Conservation (phyloP, 1,139 yeast genomes). For the Magnusiomyces tetraspermus region DNA sequence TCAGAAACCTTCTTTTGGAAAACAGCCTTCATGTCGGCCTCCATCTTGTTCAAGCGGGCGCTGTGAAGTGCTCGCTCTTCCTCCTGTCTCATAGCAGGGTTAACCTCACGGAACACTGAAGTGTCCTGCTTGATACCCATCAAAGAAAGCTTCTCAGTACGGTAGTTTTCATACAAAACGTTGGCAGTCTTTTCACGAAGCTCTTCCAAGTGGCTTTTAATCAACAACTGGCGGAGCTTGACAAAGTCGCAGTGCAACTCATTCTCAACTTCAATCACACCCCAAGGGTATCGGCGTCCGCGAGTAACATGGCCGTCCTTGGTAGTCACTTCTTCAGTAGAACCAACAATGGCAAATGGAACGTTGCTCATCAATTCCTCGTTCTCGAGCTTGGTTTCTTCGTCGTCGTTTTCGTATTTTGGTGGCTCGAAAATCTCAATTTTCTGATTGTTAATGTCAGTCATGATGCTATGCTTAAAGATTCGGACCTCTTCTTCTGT, state of each 20-base stretch:
- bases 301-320: slow-evolving; percentile 73
- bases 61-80: slow-evolving; percentile 92
- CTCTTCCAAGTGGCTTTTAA: slow-evolving; percentile 89
- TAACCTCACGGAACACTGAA: slow-evolving; percentile 84
- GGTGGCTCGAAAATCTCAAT: slow-evolving; percentile 77
- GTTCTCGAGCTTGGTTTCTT: slow-evolving; percentile 58
- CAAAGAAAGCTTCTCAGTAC: slow-evolving; percentile 67
- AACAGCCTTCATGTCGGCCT: slow-evolving; percentile 91
- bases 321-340: slow-evolving; percentile 65
- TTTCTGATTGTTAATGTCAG: slow-evolving; percentile 66
- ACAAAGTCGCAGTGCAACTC: slow-evolving; percentile 91
- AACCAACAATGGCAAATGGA: slow-evolving; percentile 95
- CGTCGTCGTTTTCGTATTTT: slow-evolving; percentile 75
- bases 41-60: slow-evolving; percentile 89
- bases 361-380: slow-evolving; percentile 39
- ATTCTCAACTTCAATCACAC: slow-evolving; percentile 90
- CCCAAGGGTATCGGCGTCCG: slow-evolving; percentile 98
- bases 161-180: slow-evolving; percentile 74
- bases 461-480: slow-evolving; percentile 62
- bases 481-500: slow-evolving; percentile 73
- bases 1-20: slow-evolving; percentile 95
- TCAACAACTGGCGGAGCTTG: slow-evolving; percentile 77
- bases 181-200: slow-evolving; percentile 79
- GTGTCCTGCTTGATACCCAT: slow-evolving; percentile 93
- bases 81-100: slow-evolving; percentile 85